These are phyloP conservation scores for Sparassis latifolia DNA, from an alignment of 1,284 basidiomycete genomes.

Conservation along the genomic window DNA sequence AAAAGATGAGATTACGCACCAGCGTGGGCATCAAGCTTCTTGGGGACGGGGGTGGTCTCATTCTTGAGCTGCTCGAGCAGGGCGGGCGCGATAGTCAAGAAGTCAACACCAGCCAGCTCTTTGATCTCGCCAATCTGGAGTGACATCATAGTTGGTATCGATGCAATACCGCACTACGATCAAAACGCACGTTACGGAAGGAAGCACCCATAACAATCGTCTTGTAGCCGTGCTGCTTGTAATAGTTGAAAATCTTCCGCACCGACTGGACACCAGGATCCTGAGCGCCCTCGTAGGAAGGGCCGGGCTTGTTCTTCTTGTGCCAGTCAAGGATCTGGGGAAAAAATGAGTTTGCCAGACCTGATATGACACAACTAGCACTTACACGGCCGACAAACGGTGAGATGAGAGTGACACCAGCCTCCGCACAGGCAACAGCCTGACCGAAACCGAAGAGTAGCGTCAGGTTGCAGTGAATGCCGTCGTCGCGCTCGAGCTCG, in stretches of 20 bases:
- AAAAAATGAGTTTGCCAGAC: not conserved
- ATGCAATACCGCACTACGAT: conserved; percentile 2
- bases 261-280: conserved; percentile 98
- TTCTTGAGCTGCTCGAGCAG: conserved; percentile 92
- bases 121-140: conserved; percentile 84
- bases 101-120: conserved; percentile 93
- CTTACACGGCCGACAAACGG: conserved; percentile 96
- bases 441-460: conserved; percentile 98
- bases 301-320: conserved; percentile 81
- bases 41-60: conserved; percentile 72
- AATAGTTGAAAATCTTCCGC: conserved; percentile 97
- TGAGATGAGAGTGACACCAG: conserved; percentile 95
- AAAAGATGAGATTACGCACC: conserved; percentile 36
- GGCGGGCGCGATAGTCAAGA: conserved; percentile 89
- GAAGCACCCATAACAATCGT: conserved; percentile 99
- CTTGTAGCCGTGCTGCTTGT: conserved; percentile 98
- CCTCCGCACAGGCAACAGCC: conserved; percentile 98
- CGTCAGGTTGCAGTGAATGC: conserved; percentile 98
- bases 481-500: conserved; percentile 87
- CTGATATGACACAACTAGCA: conserved; percentile 9
- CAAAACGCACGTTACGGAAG: conserved; percentile 80
- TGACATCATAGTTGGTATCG: conserved; percentile 8
- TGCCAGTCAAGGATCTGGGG: conserved; percentile 89
- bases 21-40: conserved; percentile 71
- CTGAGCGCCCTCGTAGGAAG: conserved; percentile 79